These are phyloP conservation scores for Neofusicoccum kwambonambiense DNA, from an alignment of 2,329 filamentous ascomycete genomes.

Conservation along the genomic window DNA sequence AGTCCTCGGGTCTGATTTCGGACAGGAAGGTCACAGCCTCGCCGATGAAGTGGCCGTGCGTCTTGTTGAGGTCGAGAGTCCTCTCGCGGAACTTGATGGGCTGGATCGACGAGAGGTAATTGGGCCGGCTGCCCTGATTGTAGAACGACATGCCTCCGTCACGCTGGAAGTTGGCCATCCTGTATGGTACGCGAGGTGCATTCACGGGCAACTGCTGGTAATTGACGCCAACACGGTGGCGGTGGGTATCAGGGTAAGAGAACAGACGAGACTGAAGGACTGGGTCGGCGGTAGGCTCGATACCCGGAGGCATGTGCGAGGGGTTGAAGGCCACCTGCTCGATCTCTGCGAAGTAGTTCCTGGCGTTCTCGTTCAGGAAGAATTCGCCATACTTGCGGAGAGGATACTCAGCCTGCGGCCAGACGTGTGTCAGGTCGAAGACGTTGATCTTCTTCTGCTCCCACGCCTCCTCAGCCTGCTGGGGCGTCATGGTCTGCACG, in stretches of 20 bases:
- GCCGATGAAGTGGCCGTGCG: conserved; percentile 51
- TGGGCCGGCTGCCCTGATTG: conserved; percentile 61
- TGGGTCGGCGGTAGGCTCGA: conserved; percentile 68
- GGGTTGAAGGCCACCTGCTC: conserved; percentile 71
- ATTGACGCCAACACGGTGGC: conserved; percentile 57
- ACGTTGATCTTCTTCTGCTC: conserved; percentile 56
- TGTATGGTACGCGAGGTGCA: conserved; percentile 56
- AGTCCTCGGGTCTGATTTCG: conserved; percentile 54
- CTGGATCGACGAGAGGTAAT: conserved; percentile 56
- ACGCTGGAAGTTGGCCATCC: conserved; percentile 65
- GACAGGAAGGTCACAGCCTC: conserved; percentile 52
- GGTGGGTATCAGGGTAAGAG: conserved; percentile 67
- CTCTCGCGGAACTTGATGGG: conserved; percentile 51
- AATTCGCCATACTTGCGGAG: conserved; percentile 55
- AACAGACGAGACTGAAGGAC: conserved; percentile 69
- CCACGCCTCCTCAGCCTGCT: conserved; percentile 52
- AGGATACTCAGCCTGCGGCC: conserved; percentile 54
- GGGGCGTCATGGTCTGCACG: conserved; percentile 53
- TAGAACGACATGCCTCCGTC: conserved; percentile 69
- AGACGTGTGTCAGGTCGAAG: conserved; percentile 55
- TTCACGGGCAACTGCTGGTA: conserved; percentile 60
- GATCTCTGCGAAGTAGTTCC: conserved; percentile 65
- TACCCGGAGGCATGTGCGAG: conserved; percentile 64
- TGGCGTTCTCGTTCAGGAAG: conserved; percentile 53
- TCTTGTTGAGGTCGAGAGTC: conserved; percentile 48